Base-by-base conservation (phyloP, 768 basidiomycete species). In the Pulveroboletus sp. region DNA sequence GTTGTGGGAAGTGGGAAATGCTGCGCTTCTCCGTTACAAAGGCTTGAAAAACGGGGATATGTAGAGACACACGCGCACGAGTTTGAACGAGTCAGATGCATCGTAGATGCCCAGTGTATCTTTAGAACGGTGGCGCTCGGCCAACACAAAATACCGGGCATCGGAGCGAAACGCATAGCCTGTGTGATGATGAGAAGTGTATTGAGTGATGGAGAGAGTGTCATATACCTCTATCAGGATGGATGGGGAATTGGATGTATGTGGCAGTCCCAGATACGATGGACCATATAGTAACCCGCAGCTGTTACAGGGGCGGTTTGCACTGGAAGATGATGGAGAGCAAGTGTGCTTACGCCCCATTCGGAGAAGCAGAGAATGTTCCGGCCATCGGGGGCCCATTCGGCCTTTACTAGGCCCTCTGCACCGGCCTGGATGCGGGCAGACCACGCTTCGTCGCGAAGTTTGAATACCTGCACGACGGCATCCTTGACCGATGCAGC, bases 21-120 rank as follows among this genome's bases (percentile, higher is more conserved):
- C 94, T 94, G 58, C 11, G 46, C 55, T 59, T 41, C 37, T 36
- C 42, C 49, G 57, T 59, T 45, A 51, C 43, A 55, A 44, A 54
- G 54, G 46, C 43, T 55, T 49, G 52, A 53, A 51, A 40, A n/a
- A 29, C 19, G 40, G 37, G 35, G 31, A 36, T 33, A 16, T 10
- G 25, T 21, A 16, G 13, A 6, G 40, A 49, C 50, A 25, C 67
- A 91, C 90, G 57, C 87, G 76, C 44, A 85, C 79, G 19, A 91
- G 73, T 56, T 81, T 85, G 68, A 84, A 94, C 1, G 76, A 72
- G 46, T 87, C 79, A 3, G 74, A 58, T 4, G 80, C 73, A 60
- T 95, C 92, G 63, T 97, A 97, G 5, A 97, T 71, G 20, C 91
- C 90, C 0, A 93, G 63, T 0, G 85, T 87, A 59, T 95, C 93